These are phyloP conservation scores for Coprinopsis sp. DNA, from an alignment of 768 basidiomycete species.

Conservation along the genomic window DNA sequence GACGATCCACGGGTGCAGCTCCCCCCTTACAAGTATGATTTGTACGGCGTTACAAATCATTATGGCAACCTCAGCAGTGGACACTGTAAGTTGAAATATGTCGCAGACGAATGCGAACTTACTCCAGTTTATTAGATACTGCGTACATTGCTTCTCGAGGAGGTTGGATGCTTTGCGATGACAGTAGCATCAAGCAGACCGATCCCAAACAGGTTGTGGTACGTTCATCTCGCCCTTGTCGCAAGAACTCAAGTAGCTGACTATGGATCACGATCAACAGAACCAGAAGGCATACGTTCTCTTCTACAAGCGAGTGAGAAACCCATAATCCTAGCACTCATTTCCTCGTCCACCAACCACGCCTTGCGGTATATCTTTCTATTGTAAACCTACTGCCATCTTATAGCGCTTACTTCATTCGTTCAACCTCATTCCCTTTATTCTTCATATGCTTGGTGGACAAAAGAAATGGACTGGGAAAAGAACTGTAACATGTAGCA, in stretches of 20 bases:
- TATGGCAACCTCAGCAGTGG: constrained; percentile 91
- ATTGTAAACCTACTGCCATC: too few species aligned
- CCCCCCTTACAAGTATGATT: constrained; percentile 90
- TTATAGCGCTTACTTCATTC: too few species aligned
- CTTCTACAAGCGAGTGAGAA: constrained; percentile 71
- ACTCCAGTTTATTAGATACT: constrained; percentile 57
- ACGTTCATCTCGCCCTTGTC: constrained; percentile 23
- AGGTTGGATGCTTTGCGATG: constrained; percentile 92
- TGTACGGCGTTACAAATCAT: constrained; percentile 96
- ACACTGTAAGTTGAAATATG: constrained; percentile 65
- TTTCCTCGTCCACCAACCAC: constrained; percentile 6
- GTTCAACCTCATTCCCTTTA: background rate
- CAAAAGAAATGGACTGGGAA: too few species aligned
- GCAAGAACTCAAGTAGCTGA: background rate
- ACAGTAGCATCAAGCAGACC: constrained; percentile 75
- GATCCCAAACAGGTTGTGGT: constrained; percentile 83
- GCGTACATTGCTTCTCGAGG: constrained; percentile 84
- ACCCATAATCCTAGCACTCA: constrained; percentile 29
- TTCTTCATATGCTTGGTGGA: too few species aligned
- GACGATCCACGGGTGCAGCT: constrained; percentile 78
- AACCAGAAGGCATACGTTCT: constrained; percentile 71
- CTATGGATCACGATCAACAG: constrained; percentile 19
- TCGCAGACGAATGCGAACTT: background rate
- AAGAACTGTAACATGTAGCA: too few species aligned
- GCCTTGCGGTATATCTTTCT: too few species aligned